Conservation (phyloP, 2,329 filamentous ascomycete genomes). For the Pseudocercospora vitis region DNA sequence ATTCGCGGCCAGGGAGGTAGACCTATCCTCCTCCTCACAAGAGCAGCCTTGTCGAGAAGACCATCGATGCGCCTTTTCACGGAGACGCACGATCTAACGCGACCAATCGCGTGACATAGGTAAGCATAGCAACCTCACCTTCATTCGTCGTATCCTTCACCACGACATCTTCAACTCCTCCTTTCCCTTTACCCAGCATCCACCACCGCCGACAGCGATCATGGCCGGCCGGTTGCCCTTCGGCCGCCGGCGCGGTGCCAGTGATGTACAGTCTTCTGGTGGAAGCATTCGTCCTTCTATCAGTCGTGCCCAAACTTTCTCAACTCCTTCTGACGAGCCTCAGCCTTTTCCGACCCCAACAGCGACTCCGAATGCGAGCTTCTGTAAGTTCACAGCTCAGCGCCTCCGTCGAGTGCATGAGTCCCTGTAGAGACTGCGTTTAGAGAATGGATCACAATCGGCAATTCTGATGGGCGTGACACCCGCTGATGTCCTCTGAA, state of each 20-base stretch:
- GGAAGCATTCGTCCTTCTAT: conserved; percentile 1
- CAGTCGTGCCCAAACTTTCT: background rate
- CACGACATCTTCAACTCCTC: background rate
- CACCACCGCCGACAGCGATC: background rate
- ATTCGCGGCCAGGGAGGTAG: background rate
- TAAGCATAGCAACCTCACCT: conserved; percentile 1
- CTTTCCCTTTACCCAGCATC: background rate
- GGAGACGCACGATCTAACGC: conserved; percentile 2
- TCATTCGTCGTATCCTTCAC: background rate
- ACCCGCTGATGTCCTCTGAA: no score
- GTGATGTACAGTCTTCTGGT: background rate
- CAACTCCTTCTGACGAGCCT: background rate
- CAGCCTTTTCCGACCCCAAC: background rate
- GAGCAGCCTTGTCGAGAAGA: conserved; percentile 9
- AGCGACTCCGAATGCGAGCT: background rate
- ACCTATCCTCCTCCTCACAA: conserved; percentile 1
- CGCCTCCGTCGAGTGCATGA: no score
- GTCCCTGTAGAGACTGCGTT: no score
- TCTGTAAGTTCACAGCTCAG: no score
- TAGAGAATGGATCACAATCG: no score
- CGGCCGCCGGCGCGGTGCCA: background rate
- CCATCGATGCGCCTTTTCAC: background rate
- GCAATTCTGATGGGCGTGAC: no score
- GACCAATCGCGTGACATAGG: background rate
- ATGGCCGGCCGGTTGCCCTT: background rate